These are phyloP conservation scores for Phytopythium boreale DNA, from an alignment of 352 stramenopile genomes.

Conservation along the genomic window DNA sequence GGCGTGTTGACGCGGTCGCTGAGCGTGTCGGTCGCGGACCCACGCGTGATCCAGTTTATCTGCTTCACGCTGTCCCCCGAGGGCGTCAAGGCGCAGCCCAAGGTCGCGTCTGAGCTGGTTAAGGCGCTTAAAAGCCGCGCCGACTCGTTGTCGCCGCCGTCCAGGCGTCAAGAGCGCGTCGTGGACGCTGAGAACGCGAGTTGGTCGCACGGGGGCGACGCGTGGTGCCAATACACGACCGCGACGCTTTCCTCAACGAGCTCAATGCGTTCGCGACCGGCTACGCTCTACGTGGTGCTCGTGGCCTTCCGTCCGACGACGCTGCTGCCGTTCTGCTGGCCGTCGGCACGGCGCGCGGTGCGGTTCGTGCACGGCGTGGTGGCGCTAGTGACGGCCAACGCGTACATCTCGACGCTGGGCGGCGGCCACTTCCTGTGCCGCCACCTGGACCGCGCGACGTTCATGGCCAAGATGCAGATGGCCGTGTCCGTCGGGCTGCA, in stretches of 20 bases:
- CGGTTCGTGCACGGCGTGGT: slow-evolving; percentile 66
- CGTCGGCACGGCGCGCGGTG: slow-evolving; percentile 59
- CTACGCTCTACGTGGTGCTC: slow-evolving; percentile 22
- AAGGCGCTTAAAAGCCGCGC: neutral
- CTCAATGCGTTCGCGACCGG: neutral
- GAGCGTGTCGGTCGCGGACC: slow-evolving; percentile 33
- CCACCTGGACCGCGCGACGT: slow-evolving; percentile 65
- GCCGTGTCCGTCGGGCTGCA: slow-evolving; percentile 67
- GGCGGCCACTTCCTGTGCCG: slow-evolving; percentile 78
- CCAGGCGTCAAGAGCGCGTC: neutral
- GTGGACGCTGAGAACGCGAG: neutral
- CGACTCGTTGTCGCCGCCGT: neutral
- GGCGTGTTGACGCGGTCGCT: slow-evolving; percentile 1
- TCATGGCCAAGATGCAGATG: slow-evolving; percentile 79
- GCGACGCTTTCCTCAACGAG: slow-evolving; percentile 4
- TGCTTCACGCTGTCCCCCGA: slow-evolving; percentile 24
- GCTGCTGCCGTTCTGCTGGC: slow-evolving; percentile 55
- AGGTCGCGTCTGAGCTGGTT: slow-evolving; percentile 24
- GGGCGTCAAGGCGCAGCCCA: slow-evolving; percentile 17
- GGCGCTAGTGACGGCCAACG: slow-evolving; percentile 76
- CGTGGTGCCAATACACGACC: slow-evolving; percentile 12
- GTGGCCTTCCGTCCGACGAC: slow-evolving; percentile 44
- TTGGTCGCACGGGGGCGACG: slow-evolving; percentile 19
- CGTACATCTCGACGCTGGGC: slow-evolving; percentile 81
- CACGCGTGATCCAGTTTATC: slow-evolving; percentile 31